Conservation (phyloP, 2,329 filamentous ascomycete genomes). For the Trichoderma simmonsii region DNA sequence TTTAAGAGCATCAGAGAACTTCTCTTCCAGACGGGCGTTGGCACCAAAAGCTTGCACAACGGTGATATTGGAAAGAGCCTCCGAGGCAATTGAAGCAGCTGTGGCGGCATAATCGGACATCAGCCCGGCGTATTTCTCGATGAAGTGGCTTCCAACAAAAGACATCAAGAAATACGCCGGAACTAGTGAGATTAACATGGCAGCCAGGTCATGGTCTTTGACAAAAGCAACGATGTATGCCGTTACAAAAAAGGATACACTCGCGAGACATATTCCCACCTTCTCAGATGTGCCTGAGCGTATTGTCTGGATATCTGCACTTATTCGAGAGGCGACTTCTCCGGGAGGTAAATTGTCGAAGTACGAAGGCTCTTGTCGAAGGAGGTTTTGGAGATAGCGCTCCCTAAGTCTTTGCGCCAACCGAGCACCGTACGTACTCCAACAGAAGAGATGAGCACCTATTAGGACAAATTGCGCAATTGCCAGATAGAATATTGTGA, state of each 20-base stretch:
- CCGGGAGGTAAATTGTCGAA: slow-evolving; percentile 56
- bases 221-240: slow-evolving; percentile 61
- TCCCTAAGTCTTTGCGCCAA: slow-evolving; percentile 56
- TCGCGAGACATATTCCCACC: slow-evolving; percentile 56
- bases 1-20: slow-evolving; percentile 42
- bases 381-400: slow-evolving; percentile 51
- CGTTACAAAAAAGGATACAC: slow-evolving; percentile 57
- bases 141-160: slow-evolving; percentile 47
- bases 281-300: slow-evolving; percentile 62
- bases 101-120: slow-evolving; percentile 46
- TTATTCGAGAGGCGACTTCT: slow-evolving; percentile 55
- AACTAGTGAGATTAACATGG: slow-evolving; percentile 54
- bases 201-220: slow-evolving; percentile 54
- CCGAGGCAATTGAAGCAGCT: slow-evolving; percentile 54
- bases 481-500: slow-evolving; percentile 57
- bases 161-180: slow-evolving; percentile 56
- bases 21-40: slow-evolving; percentile 48
- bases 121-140: slow-evolving; percentile 44
- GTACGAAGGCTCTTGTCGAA: slow-evolving; percentile 55
- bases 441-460: slow-evolving; percentile 57
- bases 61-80: slow-evolving; percentile 50
- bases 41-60: slow-evolving; percentile 57
- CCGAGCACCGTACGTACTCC: slow-evolving; percentile 55
- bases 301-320: slow-evolving; percentile 57
- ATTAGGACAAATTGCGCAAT: slow-evolving; percentile 57